These are phyloP conservation scores for Xylariaceae sp. DNA, from an alignment of 2,329 filamentous ascomycete species.

Conservation along the genomic window DNA sequence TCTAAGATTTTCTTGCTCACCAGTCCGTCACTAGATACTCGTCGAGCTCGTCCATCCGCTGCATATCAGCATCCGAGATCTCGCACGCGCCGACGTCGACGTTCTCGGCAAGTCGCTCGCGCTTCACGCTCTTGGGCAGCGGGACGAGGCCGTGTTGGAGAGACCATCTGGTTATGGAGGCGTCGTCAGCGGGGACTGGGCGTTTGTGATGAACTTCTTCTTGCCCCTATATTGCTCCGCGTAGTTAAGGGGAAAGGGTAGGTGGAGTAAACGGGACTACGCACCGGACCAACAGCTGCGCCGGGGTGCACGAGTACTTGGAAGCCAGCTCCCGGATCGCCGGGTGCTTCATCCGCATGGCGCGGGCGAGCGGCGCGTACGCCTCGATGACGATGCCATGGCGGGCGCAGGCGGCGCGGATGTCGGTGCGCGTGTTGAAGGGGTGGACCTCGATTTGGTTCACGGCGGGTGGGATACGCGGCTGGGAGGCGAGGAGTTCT, in stretches of 20 bases:
- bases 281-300: constrained; percentile 64
- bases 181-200: no score
- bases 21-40: constrained; percentile 70
- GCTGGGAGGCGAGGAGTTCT: constrained; percentile 61
- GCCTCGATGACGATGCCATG: constrained; percentile 70
- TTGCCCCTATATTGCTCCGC: no score
- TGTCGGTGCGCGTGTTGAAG: constrained; percentile 61
- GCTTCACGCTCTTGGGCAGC: constrained; percentile 66
- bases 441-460: constrained; percentile 83
- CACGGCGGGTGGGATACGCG: constrained; percentile 60
- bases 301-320: constrained; percentile 67
- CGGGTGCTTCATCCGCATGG: constrained; percentile 64
- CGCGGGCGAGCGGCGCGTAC: constrained; percentile 73
- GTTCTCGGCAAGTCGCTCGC: constrained; percentile 62
- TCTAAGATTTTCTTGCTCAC: constrained; percentile 27
- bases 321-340: constrained; percentile 57
- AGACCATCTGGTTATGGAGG: constrained; percentile 59
- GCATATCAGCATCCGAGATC: constrained; percentile 61
- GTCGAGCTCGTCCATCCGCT: constrained; percentile 59
- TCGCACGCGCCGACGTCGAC: constrained; percentile 55
- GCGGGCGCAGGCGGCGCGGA: constrained; percentile 61
- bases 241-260: constrained; percentile 1
- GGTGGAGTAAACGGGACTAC: constrained; percentile 5
- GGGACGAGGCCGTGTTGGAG: constrained; percentile 70
- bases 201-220: no score